Base-by-base conservation (phyloP, 176 grass and related monocot species). In the Carex scoparia region DNA sequence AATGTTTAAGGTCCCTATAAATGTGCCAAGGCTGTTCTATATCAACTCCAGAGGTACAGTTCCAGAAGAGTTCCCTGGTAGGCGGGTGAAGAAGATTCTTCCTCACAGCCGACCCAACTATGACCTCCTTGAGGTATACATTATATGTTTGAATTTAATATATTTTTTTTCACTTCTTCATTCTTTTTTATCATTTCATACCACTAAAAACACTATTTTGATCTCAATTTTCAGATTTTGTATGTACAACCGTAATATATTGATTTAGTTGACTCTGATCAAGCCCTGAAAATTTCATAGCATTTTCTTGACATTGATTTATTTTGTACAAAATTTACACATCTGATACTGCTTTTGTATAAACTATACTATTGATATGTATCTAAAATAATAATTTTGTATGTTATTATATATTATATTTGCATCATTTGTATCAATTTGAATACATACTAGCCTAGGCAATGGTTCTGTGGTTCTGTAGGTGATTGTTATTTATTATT, bases 41-140 rank as follows among this genome's bases (percentile, higher is more conserved):
- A 85, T 94, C 62, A 98, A 98, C 83, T 89, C 92, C 3, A 98
- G 87, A 91, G 90, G 92, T 79, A 86, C 90, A 85, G 68, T 94
- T 48, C 88, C 87, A 83, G 91, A 98, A 84, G 91, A 94, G 77
- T 94, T 98, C 88, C 86, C 95, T 84, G 92, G 95, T 86, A 93
- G 93, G 81, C 80, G 86, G 65, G 91, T 98, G 28, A 94, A 94
- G 89, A 98, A 98, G 85, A 89, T 93, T 92, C 95, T 98, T 92
- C 95, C 95, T 85, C 95, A 90, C 91, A 87, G 92, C 86, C 89
- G 85, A 86, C 91, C 95, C 68, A 87, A 79, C 79, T 94, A 89
- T 87, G 94, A 94, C 88, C 95, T 98, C 37, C 88, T 98, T 87
- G 95, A 98, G 95, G 95, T 94, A 87, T 77, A 10, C 49, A 77